Evolutionary conservation across 2,329 filamentous ascomycete genomes (phyloP).

Genomic region (Cephalotrichum gorgonifer): DNA sequence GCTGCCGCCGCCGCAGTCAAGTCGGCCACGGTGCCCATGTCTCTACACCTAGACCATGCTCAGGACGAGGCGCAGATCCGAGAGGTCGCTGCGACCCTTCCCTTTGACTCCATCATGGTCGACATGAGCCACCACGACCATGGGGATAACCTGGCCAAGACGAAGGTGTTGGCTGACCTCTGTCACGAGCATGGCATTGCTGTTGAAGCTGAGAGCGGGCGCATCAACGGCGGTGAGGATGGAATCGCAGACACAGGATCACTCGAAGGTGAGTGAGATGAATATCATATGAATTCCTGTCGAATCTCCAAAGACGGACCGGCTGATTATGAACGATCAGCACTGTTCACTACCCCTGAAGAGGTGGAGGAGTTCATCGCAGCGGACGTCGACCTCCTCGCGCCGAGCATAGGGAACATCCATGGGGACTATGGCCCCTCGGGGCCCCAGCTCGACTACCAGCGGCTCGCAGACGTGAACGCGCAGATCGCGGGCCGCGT

Average conservation of each 20-base stretch:
- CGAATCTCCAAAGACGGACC: no score
- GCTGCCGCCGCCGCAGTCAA: conserved; percentile 46
- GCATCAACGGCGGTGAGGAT: conserved; percentile 58
- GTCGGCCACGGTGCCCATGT: conserved; percentile 47
- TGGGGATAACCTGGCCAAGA: conserved; percentile 56
- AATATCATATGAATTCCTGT: no score
- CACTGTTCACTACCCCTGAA: conserved; percentile 52
- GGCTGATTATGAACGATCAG: no score
- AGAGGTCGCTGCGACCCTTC: conserved; percentile 40
- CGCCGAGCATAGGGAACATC: conserved; percentile 67
- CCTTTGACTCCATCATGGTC: conserved; percentile 66
- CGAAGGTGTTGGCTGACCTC: conserved; percentile 47
- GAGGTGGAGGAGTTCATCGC: conserved; percentile 61
- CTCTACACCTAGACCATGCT: conserved; percentile 57
- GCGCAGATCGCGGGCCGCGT: conserved; percentile 25
- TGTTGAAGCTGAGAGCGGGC: conserved; percentile 58
- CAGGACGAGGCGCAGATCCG: conserved; percentile 50
- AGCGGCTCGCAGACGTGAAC: conserved; percentile 25
- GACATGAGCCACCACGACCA: conserved; percentile 67
- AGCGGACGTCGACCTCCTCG: conserved; percentile 64
- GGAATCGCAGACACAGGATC: conserved; percentile 53
- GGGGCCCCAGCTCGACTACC: conserved; percentile 53
- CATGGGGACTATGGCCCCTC: conserved; percentile 62
- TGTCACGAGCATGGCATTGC: conserved; percentile 54
- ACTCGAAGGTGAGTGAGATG: conserved; percentile 23